phyloP scores from a whole-genome alignment of 2,329 filamentous ascomycete genomes.

The Knufia fluminis region DNA sequence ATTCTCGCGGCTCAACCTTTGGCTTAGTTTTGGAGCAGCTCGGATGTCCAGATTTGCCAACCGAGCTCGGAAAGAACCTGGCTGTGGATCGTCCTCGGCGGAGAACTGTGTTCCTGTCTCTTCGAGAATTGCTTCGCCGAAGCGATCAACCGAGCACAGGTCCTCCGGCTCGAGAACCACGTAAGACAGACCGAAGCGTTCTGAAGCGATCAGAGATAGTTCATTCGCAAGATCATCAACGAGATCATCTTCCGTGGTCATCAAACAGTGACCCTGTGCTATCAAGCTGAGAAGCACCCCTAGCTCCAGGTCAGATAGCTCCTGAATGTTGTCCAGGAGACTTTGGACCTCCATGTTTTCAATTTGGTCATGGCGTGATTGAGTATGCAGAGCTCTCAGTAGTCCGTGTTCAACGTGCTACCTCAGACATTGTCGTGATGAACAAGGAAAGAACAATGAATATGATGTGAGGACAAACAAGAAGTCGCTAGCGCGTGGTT shows the following conservation, averaged over 20 bases:
- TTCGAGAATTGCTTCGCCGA: conserved; percentile 60
- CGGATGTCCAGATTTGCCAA: conserved; percentile 13
- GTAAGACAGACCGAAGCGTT: conserved; percentile 63
- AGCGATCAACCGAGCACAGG: conserved; percentile 69
- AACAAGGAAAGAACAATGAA: neutral
- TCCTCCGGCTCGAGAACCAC: conserved; percentile 63
- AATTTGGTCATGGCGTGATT: neutral
- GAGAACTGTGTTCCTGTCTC: conserved; percentile 1
- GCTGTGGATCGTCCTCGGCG: neutral
- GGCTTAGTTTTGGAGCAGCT: conserved; percentile 5
- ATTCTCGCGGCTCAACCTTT: conserved; percentile 14
- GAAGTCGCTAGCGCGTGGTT: neutral
- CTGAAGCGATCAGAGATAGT: conserved; percentile 58
- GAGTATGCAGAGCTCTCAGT: neutral
- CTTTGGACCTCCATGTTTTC: conserved; percentile 51
- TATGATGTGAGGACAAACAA: neutral
- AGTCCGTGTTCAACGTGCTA: neutral
- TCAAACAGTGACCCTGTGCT: conserved; percentile 76
- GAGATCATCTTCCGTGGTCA: conserved; percentile 58
- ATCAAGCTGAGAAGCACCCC: conserved; percentile 74
- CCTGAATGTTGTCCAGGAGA: conserved; percentile 61
- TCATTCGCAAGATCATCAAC: conserved; percentile 65
- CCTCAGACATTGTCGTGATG: too few relatives aligned
- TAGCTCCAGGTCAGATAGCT: conserved; percentile 78
- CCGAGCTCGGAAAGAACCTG: neutral